A percentile compares a stretch with the other conserved stretches of the same genome.
Conservation (phyloP, 108 stramenopile species). For the Pseudonitzschia multistriata region DNA sequence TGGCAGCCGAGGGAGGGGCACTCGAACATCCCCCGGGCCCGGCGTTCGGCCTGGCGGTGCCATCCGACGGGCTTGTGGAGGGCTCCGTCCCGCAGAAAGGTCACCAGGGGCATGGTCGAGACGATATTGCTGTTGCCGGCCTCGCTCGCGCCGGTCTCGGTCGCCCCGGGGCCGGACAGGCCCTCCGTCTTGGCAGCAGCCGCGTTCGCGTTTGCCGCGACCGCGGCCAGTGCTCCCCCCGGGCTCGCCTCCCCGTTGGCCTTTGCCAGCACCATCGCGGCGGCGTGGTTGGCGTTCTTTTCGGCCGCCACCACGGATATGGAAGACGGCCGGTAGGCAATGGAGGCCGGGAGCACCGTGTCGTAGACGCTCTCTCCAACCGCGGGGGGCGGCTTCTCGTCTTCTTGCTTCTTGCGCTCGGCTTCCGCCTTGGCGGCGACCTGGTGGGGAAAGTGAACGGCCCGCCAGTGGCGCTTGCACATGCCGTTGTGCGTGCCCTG, state of each 20-base stretch:
- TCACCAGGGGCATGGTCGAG: constrained; percentile 43
- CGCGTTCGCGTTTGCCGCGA: not conserved
- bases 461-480: constrained; percentile 74
- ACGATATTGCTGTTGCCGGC: not conserved
- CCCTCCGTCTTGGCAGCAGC: not conserved
- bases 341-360: constrained; percentile 52
- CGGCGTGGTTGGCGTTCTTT: not conserved
- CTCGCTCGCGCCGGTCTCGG: not conserved
- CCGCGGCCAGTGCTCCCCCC: too few relatives aligned
- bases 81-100: constrained; percentile 32
- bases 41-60: constrained; percentile 69
- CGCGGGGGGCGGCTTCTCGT: constrained; percentile 38
- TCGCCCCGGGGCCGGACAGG: not conserved
- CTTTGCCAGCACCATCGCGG: not conserved
- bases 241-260: not conserved
- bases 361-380: constrained; percentile 62
- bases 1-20: constrained; percentile 37
- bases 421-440: not conserved
- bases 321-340: constrained; percentile 38
- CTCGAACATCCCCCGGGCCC: constrained; percentile 62
- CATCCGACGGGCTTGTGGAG: constrained; percentile 48
- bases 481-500: constrained; percentile 59
- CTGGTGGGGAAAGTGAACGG: constrained; percentile 38
- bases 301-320: not conserved
- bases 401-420: constrained; percentile 14